A percentile compares a stretch with the other conserved stretches of the same genome.
These are phyloP conservation scores for Verticillium zaregamsianum DNA, from an alignment of 2,329 filamentous ascomycete species.

Conservation along the genomic window DNA sequence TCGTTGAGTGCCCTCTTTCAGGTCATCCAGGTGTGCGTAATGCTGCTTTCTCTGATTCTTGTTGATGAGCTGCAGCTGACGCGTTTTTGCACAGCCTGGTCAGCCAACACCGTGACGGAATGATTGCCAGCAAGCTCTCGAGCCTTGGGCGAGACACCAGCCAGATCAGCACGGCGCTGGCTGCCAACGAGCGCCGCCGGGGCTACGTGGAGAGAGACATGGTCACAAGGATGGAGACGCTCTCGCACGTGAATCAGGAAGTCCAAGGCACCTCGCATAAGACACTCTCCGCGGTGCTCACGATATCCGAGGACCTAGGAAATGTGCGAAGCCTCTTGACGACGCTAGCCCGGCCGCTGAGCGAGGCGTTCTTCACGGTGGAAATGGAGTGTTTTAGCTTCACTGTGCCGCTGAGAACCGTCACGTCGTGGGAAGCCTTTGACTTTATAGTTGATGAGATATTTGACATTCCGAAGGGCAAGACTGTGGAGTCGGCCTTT, in stretches of 20 bases:
- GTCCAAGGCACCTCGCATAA: not conserved
- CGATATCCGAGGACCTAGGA: not conserved
- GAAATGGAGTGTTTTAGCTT: not conserved
- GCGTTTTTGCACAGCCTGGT: not conserved
- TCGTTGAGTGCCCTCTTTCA: not conserved
- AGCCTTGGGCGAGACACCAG: not conserved
- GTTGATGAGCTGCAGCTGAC: not conserved
- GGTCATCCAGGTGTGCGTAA: not conserved
- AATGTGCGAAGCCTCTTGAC: not conserved
- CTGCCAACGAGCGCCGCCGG: not conserved
- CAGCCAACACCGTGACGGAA: not conserved
- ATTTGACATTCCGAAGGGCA: too few species aligned
- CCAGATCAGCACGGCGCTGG: not conserved
- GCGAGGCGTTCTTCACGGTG: not conserved
- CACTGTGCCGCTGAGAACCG: not conserved
- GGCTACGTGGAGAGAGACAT: not conserved
- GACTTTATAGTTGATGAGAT: not conserved
- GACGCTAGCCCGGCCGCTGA: not conserved
- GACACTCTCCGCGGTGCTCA: not conserved
- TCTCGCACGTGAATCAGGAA: not conserved
- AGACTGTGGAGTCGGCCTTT: too few species aligned
- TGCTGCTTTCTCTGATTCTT: too few species aligned
- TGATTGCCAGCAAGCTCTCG: not conserved
- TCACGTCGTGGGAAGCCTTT: constrained; percentile 1
- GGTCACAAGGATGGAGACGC: not conserved